Evolutionary conservation across 2,329 filamentous ascomycete genomes (phyloP), one percentile per base, ranked within the genome.

Genomic region (Curvularia spicifera): DNA sequence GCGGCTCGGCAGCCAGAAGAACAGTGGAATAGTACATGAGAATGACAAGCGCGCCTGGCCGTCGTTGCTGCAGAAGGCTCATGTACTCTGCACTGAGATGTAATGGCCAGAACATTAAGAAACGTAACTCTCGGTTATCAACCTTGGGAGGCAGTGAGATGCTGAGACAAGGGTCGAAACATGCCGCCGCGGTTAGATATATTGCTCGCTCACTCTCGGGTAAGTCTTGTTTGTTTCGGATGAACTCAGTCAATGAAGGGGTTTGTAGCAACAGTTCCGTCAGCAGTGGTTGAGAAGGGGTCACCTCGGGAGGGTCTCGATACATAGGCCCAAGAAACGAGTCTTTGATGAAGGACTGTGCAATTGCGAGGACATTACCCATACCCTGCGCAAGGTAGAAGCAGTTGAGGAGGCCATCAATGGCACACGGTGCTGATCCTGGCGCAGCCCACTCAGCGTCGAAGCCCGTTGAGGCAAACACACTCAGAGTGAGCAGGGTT

Each of bases 1-100:
- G 56, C 65, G 65, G 57, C 53, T 78, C 76, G 5, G 76, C 64
- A 5, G 64, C 65, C 22, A 71, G 68, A 2, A 80, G 60, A 7
- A 77, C 60, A 12, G 76, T 68, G 13, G 74, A 70, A 56, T 78
- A 81, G 51, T 78, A 69, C 44, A 78, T 74, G 13, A 80, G 54
- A 22, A 80, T 57, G 2, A 76, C 69, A 20, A 81, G 60, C 2
- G 77, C 74, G 1, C 70, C 71, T 7, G 76, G 68, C 15, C 76
- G 66, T 22, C 65, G 63, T 37, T 71, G 64, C 5, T 71, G 71
- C 1, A 80, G 55, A 44, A 74, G 53, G 1, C 57, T 54, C 18
- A 76, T 55, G 52, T 76, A 80, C 5, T 65, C 71, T 1, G 68
- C 53, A 5, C 67, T 63, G 5, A 80, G 59, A 8, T 73, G 69